Evolutionary conservation across 2,329 filamentous ascomycete genomes (phyloP).

Genomic region (Phaeosphaeria sp.): DNA sequence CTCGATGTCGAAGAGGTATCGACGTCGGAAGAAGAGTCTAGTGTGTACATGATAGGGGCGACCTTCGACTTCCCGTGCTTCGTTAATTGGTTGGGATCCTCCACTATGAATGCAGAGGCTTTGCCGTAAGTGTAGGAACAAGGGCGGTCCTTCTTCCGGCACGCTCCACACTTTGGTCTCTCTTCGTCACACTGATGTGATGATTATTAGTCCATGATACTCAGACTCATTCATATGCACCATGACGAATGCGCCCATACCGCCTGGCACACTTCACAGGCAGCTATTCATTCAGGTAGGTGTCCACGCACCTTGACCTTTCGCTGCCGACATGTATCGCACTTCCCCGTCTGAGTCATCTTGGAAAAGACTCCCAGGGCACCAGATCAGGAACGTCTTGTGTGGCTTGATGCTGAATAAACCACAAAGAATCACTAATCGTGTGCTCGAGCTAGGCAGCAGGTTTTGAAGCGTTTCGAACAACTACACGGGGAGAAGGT

Average conservation of each 20-base stretch:
- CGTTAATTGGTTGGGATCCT: slow-evolving; percentile 38
- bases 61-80: slow-evolving; percentile 35
- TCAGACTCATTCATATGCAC: background rate
- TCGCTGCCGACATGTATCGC: slow-evolving; percentile 37
- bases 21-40: slow-evolving; percentile 6
- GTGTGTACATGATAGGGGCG: slow-evolving; percentile 18
- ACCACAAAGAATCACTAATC: background rate
- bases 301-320: slow-evolving; percentile 37
- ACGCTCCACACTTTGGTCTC: slow-evolving; percentile 36
- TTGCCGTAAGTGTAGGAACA: slow-evolving; percentile 38
- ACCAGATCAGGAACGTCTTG: background rate
- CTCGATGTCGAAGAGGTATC: slow-evolving; percentile 6
- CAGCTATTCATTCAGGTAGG: too few relatives aligned
- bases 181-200: slow-evolving; percentile 35
- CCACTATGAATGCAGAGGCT: slow-evolving; percentile 31
- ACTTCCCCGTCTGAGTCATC: slow-evolving; percentile 43
- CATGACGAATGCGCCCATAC: background rate
- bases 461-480: background rate
- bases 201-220: slow-evolving; percentile 2
- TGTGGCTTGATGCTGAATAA: background rate
- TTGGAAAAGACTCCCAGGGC: background rate
- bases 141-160: slow-evolving; percentile 35
- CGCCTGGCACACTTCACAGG: too few relatives aligned
- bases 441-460: background rate
- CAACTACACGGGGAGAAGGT: background rate